Conservation (phyloP, 352 stramenopile species). For the Globisporangium recalcitrans region DNA sequence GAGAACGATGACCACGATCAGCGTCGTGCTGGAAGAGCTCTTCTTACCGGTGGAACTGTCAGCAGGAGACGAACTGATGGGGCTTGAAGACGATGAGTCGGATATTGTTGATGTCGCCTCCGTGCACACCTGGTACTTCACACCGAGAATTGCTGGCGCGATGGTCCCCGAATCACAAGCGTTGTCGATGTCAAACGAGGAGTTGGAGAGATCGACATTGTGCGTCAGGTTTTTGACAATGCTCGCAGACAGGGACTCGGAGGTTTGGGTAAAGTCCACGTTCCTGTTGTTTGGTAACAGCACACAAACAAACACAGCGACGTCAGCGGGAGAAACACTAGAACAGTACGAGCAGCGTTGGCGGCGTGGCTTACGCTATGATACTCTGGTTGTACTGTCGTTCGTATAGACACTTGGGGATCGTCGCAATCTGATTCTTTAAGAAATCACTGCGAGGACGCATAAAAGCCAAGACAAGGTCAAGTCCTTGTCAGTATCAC, state of each 20-base stretch:
- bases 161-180: neutral
- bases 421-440: slow-evolving; percentile 16
- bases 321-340: neutral
- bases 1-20: slow-evolving; percentile 48
- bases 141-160: neutral
- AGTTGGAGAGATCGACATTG: neutral
- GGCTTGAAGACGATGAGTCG: neutral
- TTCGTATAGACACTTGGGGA: slow-evolving; percentile 32
- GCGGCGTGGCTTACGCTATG: slow-evolving; percentile 17
- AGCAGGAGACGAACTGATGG: neutral
- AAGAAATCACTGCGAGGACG: slow-evolving; percentile 20
- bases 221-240: neutral
- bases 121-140: neutral
- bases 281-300: neutral
- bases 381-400: slow-evolving; percentile 15
- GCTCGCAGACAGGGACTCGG: neutral
- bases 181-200: neutral
- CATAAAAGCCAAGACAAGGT: neutral
- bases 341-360: neutral
- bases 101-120: neutral
- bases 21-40: slow-evolving; percentile 22
- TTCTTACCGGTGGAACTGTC: neutral
- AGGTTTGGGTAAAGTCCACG: neutral
- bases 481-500: neutral
- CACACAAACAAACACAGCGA: neutral